Percentiles rank a stretch among this genome's conserved stretches.
Conservation (phyloP, 2,329 filamentous ascomycete species). For the Boeremia lycopersici region DNA sequence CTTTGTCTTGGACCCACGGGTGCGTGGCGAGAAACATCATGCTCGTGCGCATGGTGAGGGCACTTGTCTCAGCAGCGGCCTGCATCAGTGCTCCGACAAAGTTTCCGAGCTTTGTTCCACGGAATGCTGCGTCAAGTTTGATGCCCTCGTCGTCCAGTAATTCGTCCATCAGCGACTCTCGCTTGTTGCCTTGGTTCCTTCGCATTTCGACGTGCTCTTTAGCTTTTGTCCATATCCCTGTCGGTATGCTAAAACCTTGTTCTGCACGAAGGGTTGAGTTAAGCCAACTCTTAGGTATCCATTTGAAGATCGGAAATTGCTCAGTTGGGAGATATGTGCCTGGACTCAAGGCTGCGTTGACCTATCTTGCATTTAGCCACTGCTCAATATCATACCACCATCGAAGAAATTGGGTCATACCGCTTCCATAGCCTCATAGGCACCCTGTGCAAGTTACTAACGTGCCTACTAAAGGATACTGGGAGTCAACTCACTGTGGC, state of each 20-base stretch:
- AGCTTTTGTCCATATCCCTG: constrained; percentile 26
- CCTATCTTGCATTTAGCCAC: neutral
- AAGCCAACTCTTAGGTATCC: constrained; percentile 26
- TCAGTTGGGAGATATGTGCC: constrained; percentile 31
- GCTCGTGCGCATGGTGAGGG: constrained; percentile 23
- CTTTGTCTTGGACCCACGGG: constrained; percentile 29
- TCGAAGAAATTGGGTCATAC: neutral
- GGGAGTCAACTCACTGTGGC: constrained; percentile 21
- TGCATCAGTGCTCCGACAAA: constrained; percentile 29
- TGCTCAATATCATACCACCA: neutral
- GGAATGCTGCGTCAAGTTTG: constrained; percentile 18
- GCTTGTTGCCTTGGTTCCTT: constrained; percentile 27
- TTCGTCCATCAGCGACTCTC: constrained; percentile 33
- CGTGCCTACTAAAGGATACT: too few relatives aligned
- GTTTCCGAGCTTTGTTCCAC: constrained; percentile 23
- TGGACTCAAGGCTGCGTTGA: constrained; percentile 20
- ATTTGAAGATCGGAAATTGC: constrained; percentile 35
- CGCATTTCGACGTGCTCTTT: constrained; percentile 24
- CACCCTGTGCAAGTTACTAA: neutral
- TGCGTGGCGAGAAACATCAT: constrained; percentile 33
- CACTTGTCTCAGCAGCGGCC: constrained; percentile 31
- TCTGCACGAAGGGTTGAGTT: constrained; percentile 21
- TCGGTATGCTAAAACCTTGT: constrained; percentile 17
- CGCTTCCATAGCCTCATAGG: constrained; percentile 27
- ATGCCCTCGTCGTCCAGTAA: constrained; percentile 26